Evolutionary conservation across 108 stramenopile species (phyloP).

Genomic region (Cyclostephanos tholiformis): DNA sequence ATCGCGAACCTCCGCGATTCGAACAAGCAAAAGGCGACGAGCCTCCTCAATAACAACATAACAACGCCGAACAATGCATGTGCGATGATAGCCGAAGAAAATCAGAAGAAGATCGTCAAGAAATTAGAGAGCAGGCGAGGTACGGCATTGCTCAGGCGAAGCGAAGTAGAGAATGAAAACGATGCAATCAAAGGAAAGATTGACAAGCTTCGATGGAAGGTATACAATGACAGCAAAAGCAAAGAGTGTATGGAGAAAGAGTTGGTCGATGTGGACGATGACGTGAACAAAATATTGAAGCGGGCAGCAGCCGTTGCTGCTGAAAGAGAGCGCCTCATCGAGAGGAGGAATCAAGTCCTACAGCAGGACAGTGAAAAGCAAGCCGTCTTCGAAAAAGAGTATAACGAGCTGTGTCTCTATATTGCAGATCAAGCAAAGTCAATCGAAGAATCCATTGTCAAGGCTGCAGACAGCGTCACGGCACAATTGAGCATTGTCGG

Average conservation of each 20-base stretch:
- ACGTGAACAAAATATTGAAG: conserved; percentile 67
- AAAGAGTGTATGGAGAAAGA: conserved; percentile 58
- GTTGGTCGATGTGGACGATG: conserved; percentile 46
- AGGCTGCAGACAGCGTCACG: conserved; percentile 52
- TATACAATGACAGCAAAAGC: conserved; percentile 56
- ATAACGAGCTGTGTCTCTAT: conserved; percentile 20
- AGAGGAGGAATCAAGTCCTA: conserved; percentile 49
- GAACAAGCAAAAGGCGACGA: conserved; percentile 66
- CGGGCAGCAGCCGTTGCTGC: conserved; percentile 51
- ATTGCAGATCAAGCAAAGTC: conserved; percentile 50
- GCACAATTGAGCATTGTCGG: conserved; percentile 23
- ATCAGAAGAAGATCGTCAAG: conserved; percentile 67
- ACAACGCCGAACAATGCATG: conserved; percentile 72
- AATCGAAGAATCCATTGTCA: conserved; percentile 64
- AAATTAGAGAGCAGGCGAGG: conserved; percentile 71
- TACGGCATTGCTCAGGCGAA: conserved; percentile 61
- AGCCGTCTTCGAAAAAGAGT: conserved; percentile 43
- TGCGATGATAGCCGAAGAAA: conserved; percentile 61
- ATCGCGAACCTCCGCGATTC: conserved; percentile 50
- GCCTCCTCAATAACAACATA: conserved; percentile 54
- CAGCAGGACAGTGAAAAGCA: conserved; percentile 41
- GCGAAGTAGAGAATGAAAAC: conserved; percentile 61
- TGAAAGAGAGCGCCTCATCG: conserved; percentile 60
- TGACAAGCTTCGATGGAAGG: conserved; percentile 63
- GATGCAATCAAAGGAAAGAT: conserved; percentile 60